phyloP scores from a whole-genome alignment of 345 rosid genomes.

The Gossypium stocksii region DNA sequence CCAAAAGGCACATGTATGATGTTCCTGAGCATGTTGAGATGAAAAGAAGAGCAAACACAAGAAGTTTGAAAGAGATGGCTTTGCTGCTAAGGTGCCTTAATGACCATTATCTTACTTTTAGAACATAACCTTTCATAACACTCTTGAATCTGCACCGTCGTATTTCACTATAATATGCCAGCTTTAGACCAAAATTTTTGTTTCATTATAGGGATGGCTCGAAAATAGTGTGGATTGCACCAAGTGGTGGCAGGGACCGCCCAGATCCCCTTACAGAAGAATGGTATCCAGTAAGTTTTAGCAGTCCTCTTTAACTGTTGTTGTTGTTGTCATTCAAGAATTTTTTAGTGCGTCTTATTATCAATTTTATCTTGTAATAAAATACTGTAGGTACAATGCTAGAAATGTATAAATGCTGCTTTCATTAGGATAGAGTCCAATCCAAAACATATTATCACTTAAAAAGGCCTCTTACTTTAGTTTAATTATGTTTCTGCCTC shows the following conservation, averaged over 20 bases:
- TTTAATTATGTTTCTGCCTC: neutral
- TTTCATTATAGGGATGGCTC: slow-evolving; percentile 63
- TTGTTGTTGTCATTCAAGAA: neutral
- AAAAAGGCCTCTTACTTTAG: neutral
- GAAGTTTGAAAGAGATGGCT: slow-evolving; percentile 97
- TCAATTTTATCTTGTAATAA: neutral
- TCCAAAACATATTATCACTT: slow-evolving; percentile 3
- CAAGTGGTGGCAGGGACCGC: slow-evolving; percentile 98
- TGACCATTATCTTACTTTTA: neutral
- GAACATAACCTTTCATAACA: neutral
- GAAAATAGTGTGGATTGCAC: slow-evolving; percentile 86
- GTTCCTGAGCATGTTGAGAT: slow-evolving; percentile 77
- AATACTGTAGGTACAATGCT: neutral
- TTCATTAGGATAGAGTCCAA: neutral
- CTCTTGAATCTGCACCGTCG: slow-evolving; percentile 2
- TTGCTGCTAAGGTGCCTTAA: slow-evolving; percentile 61
- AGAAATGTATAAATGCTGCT: slow-evolving; percentile 3
- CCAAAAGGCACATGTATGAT: slow-evolving; percentile 89
- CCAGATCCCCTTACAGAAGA: slow-evolving; percentile 76
- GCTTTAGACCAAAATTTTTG: slow-evolving; percentile 17
- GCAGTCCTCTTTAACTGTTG: neutral
- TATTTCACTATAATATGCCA: neutral
- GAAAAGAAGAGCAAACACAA: slow-evolving; percentile 83
- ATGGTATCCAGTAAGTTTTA: slow-evolving; percentile 74
- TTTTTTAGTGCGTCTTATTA: neutral